Evolutionary conservation across 208 protist species (phyloP).

Genomic region (Angomonas ambiguus): DNA sequence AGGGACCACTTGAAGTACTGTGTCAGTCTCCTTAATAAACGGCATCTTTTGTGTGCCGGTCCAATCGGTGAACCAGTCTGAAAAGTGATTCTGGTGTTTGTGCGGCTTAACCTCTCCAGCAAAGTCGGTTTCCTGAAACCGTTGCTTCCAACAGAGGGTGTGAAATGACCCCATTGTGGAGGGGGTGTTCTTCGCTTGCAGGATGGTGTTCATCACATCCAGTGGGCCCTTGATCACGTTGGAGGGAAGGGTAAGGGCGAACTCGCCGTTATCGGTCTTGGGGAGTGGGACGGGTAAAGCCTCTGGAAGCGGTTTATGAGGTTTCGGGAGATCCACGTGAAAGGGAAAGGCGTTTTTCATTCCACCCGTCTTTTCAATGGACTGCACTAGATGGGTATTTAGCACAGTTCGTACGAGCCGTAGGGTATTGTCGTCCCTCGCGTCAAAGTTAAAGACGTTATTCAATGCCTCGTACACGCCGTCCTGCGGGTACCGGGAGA

Average conservation of each 20-base stretch:
- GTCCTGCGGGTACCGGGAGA: conserved; percentile 86
- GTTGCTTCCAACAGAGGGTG: conserved; percentile 22
- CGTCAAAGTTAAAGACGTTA: conserved; percentile 87
- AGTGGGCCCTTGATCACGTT: neutral
- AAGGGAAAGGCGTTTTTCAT: conserved; percentile 44
- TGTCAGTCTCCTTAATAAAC: conserved; percentile 42
- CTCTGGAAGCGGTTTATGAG: conserved; percentile 23
- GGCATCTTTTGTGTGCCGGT: conserved; percentile 33
- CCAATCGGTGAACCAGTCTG: conserved; percentile 67
- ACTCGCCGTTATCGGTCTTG: neutral
- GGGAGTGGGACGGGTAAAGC: conserved; percentile 21
- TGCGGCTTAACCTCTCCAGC: neutral
- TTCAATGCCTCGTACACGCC: conserved; percentile 72
- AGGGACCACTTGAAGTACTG: conserved; percentile 28
- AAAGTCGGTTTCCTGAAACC: conserved; percentile 25
- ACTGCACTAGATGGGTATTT: conserved; percentile 32
- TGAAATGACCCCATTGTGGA: neutral
- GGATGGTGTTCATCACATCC: neutral
- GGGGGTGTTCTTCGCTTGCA: neutral
- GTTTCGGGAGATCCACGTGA: conserved; percentile 27
- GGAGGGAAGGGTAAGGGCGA: neutral
- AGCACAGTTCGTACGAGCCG: conserved; percentile 62
- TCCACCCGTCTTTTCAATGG: conserved; percentile 28
- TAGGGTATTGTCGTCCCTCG: conserved; percentile 69
- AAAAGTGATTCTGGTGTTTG: neutral